Conservation (phyloP, 1,284 basidiomycete genomes). For the Malassezia equina region DNA sequence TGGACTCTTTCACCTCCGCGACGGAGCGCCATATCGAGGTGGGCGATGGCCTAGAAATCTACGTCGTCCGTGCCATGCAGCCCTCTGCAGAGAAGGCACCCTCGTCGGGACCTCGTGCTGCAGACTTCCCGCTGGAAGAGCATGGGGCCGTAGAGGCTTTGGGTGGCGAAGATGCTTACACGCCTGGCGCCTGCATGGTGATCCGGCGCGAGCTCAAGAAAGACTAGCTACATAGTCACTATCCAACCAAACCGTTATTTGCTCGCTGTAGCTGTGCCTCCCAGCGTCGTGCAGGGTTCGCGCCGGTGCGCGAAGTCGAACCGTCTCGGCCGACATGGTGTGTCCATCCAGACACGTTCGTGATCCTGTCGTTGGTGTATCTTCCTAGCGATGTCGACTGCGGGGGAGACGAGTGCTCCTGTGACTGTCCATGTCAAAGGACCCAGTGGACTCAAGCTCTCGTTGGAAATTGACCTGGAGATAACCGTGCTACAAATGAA, state of each 20-base stretch:
- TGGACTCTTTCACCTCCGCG: conserved; percentile 43
- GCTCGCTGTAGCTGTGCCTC: too few relatives aligned
- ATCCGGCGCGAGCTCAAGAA: conserved; percentile 45
- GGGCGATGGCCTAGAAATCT: conserved; percentile 45
- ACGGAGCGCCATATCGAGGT: conserved; percentile 47
- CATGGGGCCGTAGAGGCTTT: conserved; percentile 36
- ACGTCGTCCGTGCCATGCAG: conserved; percentile 30
- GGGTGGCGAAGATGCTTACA: conserved; percentile 42
- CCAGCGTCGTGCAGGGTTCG: too few relatives aligned
- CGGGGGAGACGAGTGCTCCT: conserved; percentile 18
- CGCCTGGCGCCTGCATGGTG: conserved; percentile 37
- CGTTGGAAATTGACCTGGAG: conserved; percentile 26
- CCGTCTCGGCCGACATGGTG: background rate
- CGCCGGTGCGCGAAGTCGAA: too few relatives aligned
- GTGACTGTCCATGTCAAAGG: conserved; percentile 44
- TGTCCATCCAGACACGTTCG: background rate
- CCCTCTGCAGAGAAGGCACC: background rate
- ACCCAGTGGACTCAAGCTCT: conserved; percentile 39
- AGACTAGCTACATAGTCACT: conserved; percentile 21
- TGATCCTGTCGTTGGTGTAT: background rate
- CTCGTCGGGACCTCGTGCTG: conserved; percentile 12
- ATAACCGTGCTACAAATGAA: conserved; percentile 39
- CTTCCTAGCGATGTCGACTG: conserved; percentile 3
- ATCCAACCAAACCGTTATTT: background rate
- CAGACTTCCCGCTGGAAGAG: conserved; percentile 23